Base-by-base conservation (phyloP, 2,329 filamentous ascomycete genomes). In the Beauveria sp. region DNA sequence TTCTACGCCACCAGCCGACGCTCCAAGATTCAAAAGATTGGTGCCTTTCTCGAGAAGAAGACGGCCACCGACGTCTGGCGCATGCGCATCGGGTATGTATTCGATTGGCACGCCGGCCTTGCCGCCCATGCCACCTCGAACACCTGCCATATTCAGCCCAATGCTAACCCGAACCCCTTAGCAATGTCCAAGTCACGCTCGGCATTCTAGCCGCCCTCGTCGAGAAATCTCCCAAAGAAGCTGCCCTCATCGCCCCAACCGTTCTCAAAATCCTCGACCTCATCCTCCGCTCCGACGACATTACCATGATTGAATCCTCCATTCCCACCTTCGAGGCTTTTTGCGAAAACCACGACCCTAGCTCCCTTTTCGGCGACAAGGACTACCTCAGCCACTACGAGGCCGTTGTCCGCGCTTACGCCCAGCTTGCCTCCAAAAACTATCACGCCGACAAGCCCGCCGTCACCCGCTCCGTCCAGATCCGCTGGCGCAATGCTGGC, bases 11-110 rank as follows among this genome's bases (percentile, higher is more conserved):
- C 90, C 71, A 96, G 92, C 68, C 90, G 93, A 63, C 87, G 91
- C 66, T 93, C 90, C 76, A 99, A 97, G 81, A 86, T 97, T 68
- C 91, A 94, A 70, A 99, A 99, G 77, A 92, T 99, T 67, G 92
- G 91, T 73, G 87, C 86, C 68, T 99, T 97, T 72, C 82, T 99
- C 66, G 92, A 97, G 78, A 96, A 93, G 80, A 91, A 93, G 79
- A 94, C 91, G 24, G 90, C 90, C 64, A 88, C 86, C 70, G 94
- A 99, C 79, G 91, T 97, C 66, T 96, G 89, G 85, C 89, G 90
- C 71, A 84, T 86, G 73, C 87, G 91, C 70, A 90, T 94, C 71
- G 92, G 92, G 89, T 96, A 78, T 62, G 79, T 76, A 51, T 44
- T 47, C n/a, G 12, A 47, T 54, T 54, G 30, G 48, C 10, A 20